These are phyloP conservation scores for Lepiota brunneoincarnata DNA, from an alignment of 768 basidiomycete genomes.

Conservation along the genomic window DNA sequence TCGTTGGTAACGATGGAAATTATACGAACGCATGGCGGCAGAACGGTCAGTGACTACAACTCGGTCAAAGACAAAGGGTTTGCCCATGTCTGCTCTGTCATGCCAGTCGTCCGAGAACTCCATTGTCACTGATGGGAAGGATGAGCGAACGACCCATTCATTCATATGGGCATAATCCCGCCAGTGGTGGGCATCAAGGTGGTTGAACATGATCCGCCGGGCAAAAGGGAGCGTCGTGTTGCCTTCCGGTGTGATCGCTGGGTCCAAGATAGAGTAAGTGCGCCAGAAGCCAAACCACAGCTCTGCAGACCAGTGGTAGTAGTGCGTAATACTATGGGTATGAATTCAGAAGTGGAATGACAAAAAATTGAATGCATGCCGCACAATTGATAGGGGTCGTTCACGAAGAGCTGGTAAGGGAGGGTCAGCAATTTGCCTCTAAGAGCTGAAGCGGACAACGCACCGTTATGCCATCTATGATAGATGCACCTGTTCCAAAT, in stretches of 20 bases:
- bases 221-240: conserved; percentile 71
- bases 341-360: background rate
- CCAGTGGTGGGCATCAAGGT: conserved; percentile 76
- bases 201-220: conserved; percentile 74
- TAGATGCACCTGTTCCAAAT: conserved; percentile 70
- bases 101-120: conserved; percentile 84
- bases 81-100: conserved; percentile 69
- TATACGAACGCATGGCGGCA: conserved; percentile 71
- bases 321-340: conserved; percentile 71
- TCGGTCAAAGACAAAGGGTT: conserved; percentile 80
- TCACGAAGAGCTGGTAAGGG: conserved; percentile 64
- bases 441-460: conserved; percentile 13
- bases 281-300: conserved; percentile 92
- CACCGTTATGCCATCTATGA: conserved; percentile 78
- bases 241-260: conserved; percentile 60
- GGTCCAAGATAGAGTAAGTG: conserved; percentile 81
- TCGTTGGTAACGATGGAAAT: conserved; percentile 69
- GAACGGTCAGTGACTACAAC: conserved; percentile 85
- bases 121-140: conserved; percentile 77
- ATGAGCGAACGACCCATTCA: conserved; percentile 75
- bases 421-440: background rate
- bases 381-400: conserved; percentile 85
- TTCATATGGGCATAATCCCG: conserved; percentile 92
- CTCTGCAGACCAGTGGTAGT: conserved; percentile 93
- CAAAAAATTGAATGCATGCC: conserved; percentile 21